phyloP scores from a whole-genome alignment of 1,139 yeast genomes.

The Lodderomyces margitis region DNA sequence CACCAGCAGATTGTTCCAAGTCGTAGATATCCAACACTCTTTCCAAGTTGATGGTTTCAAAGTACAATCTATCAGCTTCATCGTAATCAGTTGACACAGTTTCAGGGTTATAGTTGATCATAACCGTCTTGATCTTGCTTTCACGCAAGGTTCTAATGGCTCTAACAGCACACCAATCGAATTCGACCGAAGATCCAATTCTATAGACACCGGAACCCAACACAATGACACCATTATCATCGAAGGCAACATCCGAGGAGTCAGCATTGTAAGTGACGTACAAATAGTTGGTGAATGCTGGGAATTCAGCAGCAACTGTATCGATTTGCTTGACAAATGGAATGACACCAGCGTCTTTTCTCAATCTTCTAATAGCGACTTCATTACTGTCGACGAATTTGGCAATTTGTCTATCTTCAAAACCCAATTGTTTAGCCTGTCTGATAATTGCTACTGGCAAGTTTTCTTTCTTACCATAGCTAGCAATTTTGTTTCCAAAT shows the following conservation, averaged over 20 bases:
- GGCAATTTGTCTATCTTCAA: slow-evolving; percentile 96
- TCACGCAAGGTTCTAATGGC: slow-evolving; percentile 94
- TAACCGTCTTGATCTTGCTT: slow-evolving; percentile 84
- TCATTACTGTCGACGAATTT: slow-evolving; percentile 87
- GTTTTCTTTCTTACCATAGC: slow-evolving; percentile 58
- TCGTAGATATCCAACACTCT: slow-evolving; percentile 95
- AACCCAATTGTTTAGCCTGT: slow-evolving; percentile 95
- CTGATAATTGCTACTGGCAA: slow-evolving; percentile 44
- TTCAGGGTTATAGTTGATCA: slow-evolving; percentile 98
- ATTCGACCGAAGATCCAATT: slow-evolving; percentile 92
- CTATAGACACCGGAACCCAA: slow-evolving; percentile 94
- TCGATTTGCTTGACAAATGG: slow-evolving; percentile 98
- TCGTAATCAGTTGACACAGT: slow-evolving; percentile 98
- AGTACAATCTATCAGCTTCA: slow-evolving; percentile 96
- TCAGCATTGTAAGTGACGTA: slow-evolving; percentile 96
- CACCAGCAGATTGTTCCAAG: slow-evolving; percentile 88
- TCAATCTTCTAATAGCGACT: slow-evolving; percentile 85
- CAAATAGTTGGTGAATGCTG: slow-evolving; percentile 92
- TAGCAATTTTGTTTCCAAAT: slow-evolving; percentile 62
- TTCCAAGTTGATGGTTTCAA: slow-evolving; percentile 93
- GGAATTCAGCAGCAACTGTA: slow-evolving; percentile 99
- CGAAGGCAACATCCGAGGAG: slow-evolving; percentile 77
- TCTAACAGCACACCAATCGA: slow-evolving; percentile 95
- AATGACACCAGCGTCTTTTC: slow-evolving; percentile 83
- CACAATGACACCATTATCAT: slow-evolving; percentile 87